A percentile compares a stretch with the other conserved stretches of the same genome.
phyloP scores from a whole-genome alignment of 116 monocot genomes.

The Iris pallida region DNA sequence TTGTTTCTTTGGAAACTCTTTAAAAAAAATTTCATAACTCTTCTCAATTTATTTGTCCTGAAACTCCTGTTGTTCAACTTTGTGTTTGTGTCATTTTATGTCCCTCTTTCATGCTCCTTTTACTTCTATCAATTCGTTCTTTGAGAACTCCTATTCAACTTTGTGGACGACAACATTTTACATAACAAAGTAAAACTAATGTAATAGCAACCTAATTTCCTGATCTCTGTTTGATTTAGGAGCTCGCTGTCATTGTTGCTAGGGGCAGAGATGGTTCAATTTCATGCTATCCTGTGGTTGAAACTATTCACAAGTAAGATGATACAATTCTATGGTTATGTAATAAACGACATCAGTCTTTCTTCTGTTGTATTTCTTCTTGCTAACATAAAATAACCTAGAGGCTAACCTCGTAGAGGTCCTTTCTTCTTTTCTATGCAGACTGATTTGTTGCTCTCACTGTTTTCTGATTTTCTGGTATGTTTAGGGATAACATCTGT shows the following conservation, averaged over 20 bases:
- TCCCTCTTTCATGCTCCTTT: neutral
- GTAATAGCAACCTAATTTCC: neutral
- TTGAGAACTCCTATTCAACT: too few species aligned
- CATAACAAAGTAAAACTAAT: too few species aligned
- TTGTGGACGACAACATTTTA: too few species aligned
- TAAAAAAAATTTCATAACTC: too few species aligned
- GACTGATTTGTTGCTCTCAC: too few species aligned
- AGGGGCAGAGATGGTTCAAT: slow-evolving; percentile 65
- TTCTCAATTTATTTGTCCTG: neutral
- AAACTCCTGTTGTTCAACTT: neutral
- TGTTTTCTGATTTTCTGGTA: slow-evolving; percentile 1
- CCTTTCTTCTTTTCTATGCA: neutral
- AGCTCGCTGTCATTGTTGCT: slow-evolving; percentile 87
- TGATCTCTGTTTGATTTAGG: slow-evolving; percentile 39
- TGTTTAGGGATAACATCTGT: slow-evolving; percentile 80
- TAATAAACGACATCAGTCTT: neutral
- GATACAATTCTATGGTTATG: slow-evolving; percentile 1
- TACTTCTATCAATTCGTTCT: too few species aligned
- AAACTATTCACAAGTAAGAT: slow-evolving; percentile 88
- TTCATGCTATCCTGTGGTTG: slow-evolving; percentile 83
- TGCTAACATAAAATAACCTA: neutral
- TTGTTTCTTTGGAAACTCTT: neutral
- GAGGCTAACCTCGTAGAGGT: neutral
- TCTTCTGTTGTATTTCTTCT: neutral
- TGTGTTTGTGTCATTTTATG: neutral